Percentiles rank a stretch among this genome's conserved stretches.
phyloP scores from a whole-genome alignment of 768 basidiomycete genomes.

The Inosperma sp. region DNA sequence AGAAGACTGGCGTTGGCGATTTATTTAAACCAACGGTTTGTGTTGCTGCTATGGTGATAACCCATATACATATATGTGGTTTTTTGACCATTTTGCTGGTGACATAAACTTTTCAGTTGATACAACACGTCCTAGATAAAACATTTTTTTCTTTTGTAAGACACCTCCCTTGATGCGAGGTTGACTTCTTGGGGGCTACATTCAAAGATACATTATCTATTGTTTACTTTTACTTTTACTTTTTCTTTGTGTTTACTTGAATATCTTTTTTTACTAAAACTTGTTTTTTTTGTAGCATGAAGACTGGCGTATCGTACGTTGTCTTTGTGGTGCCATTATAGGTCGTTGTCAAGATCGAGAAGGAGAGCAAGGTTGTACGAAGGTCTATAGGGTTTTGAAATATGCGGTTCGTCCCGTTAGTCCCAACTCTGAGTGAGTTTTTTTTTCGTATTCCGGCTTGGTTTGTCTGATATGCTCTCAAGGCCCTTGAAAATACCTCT shows the following conservation, averaged over 20 bases:
- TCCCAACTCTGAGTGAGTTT: conserved; percentile 55
- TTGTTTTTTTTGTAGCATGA: conserved; percentile 25
- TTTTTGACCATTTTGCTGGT: too few species aligned
- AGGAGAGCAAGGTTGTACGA: conserved; percentile 26
- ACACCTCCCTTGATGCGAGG: conserved; percentile 84
- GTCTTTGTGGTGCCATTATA: conserved; percentile 78
- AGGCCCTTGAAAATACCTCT: conserved; percentile 55
- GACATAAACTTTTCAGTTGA: too few species aligned
- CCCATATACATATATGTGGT: too few species aligned
- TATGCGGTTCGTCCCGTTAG: conserved; percentile 75
- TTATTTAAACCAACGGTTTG: too few species aligned
- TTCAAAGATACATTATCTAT: conserved; percentile 62
- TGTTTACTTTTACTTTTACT: neutral
- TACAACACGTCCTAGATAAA: conserved; percentile 87
- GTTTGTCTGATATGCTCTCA: conserved; percentile 5
- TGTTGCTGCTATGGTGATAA: too few species aligned
- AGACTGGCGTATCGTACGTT: conserved; percentile 64
- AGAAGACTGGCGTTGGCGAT: conserved; percentile 12
- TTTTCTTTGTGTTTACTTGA: conserved; percentile 12
- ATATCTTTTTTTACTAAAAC: conserved; percentile 11
- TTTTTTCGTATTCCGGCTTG: neutral
- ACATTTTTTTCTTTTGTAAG: conserved; percentile 53
- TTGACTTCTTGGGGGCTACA: conserved; percentile 82
- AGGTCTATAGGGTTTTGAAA: conserved; percentile 72
- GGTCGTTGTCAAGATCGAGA: conserved; percentile 62